A percentile compares a stretch with the other conserved stretches of the same genome.
These are phyloP conservation scores for Aspergillus campestris DNA, from an alignment of 495 filamentous ascomycete species.

Conservation along the genomic window DNA sequence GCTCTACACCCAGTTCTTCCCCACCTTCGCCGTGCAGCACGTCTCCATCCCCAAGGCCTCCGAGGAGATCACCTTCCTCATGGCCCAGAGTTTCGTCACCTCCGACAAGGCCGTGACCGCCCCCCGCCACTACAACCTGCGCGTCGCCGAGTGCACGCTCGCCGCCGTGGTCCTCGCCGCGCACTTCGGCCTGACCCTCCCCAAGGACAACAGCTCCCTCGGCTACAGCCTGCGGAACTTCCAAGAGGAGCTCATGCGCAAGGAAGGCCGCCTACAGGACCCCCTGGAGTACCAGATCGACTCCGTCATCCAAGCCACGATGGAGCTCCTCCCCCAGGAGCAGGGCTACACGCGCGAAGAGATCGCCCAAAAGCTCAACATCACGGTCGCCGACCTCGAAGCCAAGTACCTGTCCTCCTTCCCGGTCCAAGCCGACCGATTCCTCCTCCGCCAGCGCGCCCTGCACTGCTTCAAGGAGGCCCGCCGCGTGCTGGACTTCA, in stretches of 20 bases:
- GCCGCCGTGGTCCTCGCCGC: slow-evolving; percentile 71
- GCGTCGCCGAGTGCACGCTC: slow-evolving; percentile 89
- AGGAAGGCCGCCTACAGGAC: slow-evolving; percentile 45
- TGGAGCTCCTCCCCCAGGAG: slow-evolving; percentile 57
- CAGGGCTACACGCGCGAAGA: slow-evolving; percentile 85
- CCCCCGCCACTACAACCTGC: slow-evolving; percentile 89
- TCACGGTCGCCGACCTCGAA: slow-evolving; percentile 62
- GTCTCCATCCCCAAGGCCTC: slow-evolving; percentile 76
- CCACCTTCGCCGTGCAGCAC: slow-evolving; percentile 63
- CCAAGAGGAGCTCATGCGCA: slow-evolving; percentile 69
- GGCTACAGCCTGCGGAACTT: slow-evolving; percentile 79
- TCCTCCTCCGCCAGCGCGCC: slow-evolving; percentile 78
- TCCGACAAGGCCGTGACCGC: slow-evolving; percentile 92
- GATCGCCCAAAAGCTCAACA: slow-evolving; percentile 63
- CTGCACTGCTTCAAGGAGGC: slow-evolving; percentile 88
- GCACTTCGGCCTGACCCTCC: slow-evolving; percentile 53
- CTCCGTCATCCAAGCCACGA: slow-evolving; percentile 55
- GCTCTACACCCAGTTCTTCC: slow-evolving; percentile 84
- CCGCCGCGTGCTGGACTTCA: slow-evolving; percentile 75
- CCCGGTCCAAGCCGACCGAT: slow-evolving; percentile 79
- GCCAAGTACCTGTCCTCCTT: slow-evolving; percentile 70
- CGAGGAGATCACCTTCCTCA: slow-evolving; percentile 82
- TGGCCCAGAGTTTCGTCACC: slow-evolving; percentile 88
- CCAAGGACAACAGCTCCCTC: slow-evolving; percentile 73
- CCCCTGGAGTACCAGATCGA: slow-evolving; percentile 58